A percentile compares a stretch with the other conserved stretches of the same genome.
Evolutionary conservation across 495 filamentous ascomycete species (phyloP).

Genomic region (Haplographium delicatum): DNA sequence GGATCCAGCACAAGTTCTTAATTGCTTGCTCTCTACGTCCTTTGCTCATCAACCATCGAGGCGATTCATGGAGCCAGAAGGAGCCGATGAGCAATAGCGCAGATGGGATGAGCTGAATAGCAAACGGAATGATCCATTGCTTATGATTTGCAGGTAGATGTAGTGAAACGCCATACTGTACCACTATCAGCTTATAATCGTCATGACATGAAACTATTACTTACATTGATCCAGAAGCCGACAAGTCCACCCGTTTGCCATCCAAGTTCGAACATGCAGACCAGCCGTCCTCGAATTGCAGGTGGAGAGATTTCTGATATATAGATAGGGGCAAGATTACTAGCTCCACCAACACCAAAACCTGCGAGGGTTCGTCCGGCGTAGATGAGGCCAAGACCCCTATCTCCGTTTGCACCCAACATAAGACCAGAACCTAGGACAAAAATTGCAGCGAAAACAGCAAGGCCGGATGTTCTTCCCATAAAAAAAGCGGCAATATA

Average conservation of each 20-base stretch:
- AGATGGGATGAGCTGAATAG: conserved; percentile 51
- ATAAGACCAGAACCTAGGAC: conserved; percentile 59
- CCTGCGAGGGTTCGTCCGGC: conserved; percentile 49
- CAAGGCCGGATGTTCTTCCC: conserved; percentile 52
- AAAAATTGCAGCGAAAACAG: conserved; percentile 51
- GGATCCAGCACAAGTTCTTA: conserved; percentile 57
- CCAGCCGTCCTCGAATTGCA: conserved; percentile 47
- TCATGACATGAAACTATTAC: too few species aligned
- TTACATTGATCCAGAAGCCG: conserved; percentile 63
- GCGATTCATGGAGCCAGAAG: conserved; percentile 51
- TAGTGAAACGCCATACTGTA: conserved; percentile 39
- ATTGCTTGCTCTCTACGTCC: conserved; percentile 50
- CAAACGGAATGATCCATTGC: conserved; percentile 55
- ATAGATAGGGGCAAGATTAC: conserved; percentile 51
- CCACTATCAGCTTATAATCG: too few species aligned
- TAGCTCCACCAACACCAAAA: conserved; percentile 45
- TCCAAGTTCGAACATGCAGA: conserved; percentile 66
- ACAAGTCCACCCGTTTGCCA: conserved; percentile 70
- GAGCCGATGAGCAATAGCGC: conserved; percentile 42
- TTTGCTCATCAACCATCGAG: conserved; percentile 53
- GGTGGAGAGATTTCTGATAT: conserved; percentile 53
- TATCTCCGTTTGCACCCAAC: conserved; percentile 50
- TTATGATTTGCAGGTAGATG: conserved; percentile 38
- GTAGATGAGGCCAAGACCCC: conserved; percentile 58
- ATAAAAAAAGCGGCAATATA: conserved; percentile 52